Percentiles rank a stretch among this genome's conserved stretches.
phyloP scores from a whole-genome alignment of 2,329 filamentous ascomycete species.

The Diaporthe velutina region DNA sequence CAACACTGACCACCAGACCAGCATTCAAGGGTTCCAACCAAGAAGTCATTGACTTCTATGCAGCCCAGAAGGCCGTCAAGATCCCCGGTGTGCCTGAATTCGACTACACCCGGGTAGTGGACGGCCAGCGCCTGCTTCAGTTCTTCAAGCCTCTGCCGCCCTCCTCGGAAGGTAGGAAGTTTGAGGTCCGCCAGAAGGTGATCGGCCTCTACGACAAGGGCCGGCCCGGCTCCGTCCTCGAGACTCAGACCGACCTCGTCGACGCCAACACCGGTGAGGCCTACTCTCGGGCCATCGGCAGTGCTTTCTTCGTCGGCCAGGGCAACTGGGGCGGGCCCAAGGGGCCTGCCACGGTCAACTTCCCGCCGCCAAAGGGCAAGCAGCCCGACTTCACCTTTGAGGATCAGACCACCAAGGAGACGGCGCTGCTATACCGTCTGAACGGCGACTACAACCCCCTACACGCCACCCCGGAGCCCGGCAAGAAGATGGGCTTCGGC shows the following conservation, averaged over 20 bases:
- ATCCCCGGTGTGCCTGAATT: slow-evolving; percentile 85
- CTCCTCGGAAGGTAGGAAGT: slow-evolving; percentile 77
- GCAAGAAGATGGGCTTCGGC: slow-evolving; percentile 90
- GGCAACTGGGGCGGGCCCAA: slow-evolving; percentile 90
- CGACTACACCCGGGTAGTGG: slow-evolving; percentile 80
- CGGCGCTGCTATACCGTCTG: slow-evolving; percentile 82
- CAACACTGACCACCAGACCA: slow-evolving; percentile 43
- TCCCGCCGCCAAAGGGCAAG: slow-evolving; percentile 77
- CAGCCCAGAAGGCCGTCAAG: slow-evolving; percentile 71
- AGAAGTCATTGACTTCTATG: slow-evolving; percentile 89
- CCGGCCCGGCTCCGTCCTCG: slow-evolving; percentile 83
- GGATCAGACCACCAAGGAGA: slow-evolving; percentile 79
- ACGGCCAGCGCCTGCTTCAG: slow-evolving; percentile 85
- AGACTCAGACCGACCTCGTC: slow-evolving; percentile 82
- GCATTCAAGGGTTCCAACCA: slow-evolving; percentile 82
- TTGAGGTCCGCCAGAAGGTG: slow-evolving; percentile 83
- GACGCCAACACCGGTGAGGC: slow-evolving; percentile 77
- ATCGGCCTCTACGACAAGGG: slow-evolving; percentile 93
- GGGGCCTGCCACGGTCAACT: slow-evolving; percentile 84
- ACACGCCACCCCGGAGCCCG: slow-evolving; percentile 87
- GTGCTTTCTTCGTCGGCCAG: slow-evolving; percentile 84
- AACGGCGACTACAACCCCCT: slow-evolving; percentile 97
- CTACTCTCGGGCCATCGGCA: slow-evolving; percentile 77
- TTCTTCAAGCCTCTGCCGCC: slow-evolving; percentile 83
- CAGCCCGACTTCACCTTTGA: slow-evolving; percentile 78